Evolutionary conservation across 1,284 basidiomycete genomes (phyloP), one percentile per base, ranked within the genome.

Genomic region (Trichosporon sp.): DNA sequence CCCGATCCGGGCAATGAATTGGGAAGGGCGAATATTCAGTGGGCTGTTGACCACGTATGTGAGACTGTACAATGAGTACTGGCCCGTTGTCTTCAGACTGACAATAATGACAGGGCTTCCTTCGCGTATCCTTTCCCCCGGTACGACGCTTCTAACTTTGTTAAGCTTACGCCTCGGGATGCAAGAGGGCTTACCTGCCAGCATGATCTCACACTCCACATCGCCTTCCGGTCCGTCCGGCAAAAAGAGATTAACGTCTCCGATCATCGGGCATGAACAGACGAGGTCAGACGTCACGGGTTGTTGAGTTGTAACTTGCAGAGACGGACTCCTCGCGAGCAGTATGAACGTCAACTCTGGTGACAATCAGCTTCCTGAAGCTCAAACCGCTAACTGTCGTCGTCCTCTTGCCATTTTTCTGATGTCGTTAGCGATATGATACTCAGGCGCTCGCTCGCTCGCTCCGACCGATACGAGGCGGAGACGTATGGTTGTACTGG

Each of bases 321-420:
- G 49, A 58, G 63, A 27, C 49, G 65, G 54, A 1, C 73, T 75
- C 23, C 84, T 82, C 5, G 85, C 86, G 33, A 94, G 86, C 58
- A 96, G 82, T 79, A 97, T 95, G 77, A 96, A 95, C 0, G 95
- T 97, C 23, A 97, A 81, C 78, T 97, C 88, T 90, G 70, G 3
- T 16, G 36, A 31, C 13, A 36, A 44, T 40, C 13, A 59, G 58
- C 11, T 4, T 13, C 13, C 19, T 25, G 31, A 4, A 16, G 21
- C 11, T 8, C 4, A 4, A n/a, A 11, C n/a, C 52, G 79, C 86
- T 66, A 62, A 89, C 89, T 97, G 78, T 98, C 94, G 60, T 88
- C 85, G 75, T 97, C 95, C 2, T 84, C 74, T 69, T 88, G 88
- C 95, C 95, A 97, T 74, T 89, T 90, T 56, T 81, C 90, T 93